Conservation (phyloP, 352 stramenopile genomes). For the Phytophthora palmivora region DNA sequence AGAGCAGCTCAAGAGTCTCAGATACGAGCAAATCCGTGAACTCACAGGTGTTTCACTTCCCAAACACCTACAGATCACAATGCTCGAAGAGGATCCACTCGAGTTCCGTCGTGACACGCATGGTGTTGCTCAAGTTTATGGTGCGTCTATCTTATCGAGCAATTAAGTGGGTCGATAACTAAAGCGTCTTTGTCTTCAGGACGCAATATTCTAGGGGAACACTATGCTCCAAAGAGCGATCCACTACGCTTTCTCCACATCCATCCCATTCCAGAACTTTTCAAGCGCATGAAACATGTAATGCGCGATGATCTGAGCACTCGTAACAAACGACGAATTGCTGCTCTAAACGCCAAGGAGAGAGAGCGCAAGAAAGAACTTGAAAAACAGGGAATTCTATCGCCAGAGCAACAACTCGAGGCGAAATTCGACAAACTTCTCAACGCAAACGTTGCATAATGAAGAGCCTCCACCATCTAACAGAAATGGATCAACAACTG, state of each 20-base stretch:
- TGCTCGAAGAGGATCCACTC: conserved; percentile 31
- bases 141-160: conserved; percentile 12
- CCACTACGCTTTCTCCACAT: conserved; percentile 31
- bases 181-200: conserved; percentile 10
- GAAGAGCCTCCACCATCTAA: not conserved
- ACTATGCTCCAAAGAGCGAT: conserved; percentile 23
- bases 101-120: conserved; percentile 35
- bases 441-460: conserved; percentile 22
- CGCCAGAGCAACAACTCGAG: conserved; percentile 42
- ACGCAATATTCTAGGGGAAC: conserved; percentile 37
- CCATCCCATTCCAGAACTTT: conserved; percentile 30
- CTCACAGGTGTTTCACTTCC: conserved; percentile 10
- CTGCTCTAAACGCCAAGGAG: conserved; percentile 35
- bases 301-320: conserved; percentile 36
- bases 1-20: conserved; percentile 9
- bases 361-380: conserved; percentile 32
- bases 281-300: conserved; percentile 35
- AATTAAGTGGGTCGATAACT: not conserved
- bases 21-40: not conserved
- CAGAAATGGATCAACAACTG: conserved; percentile 9
- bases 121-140: conserved; percentile 24
- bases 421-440: conserved; percentile 42
- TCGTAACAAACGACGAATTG: conserved; percentile 41
- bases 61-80: conserved; percentile 23
- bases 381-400: conserved; percentile 28